These are phyloP conservation scores for Candida sanyaensis DNA, from an alignment of 1,139 yeast genomes.

Conservation along the genomic window DNA sequence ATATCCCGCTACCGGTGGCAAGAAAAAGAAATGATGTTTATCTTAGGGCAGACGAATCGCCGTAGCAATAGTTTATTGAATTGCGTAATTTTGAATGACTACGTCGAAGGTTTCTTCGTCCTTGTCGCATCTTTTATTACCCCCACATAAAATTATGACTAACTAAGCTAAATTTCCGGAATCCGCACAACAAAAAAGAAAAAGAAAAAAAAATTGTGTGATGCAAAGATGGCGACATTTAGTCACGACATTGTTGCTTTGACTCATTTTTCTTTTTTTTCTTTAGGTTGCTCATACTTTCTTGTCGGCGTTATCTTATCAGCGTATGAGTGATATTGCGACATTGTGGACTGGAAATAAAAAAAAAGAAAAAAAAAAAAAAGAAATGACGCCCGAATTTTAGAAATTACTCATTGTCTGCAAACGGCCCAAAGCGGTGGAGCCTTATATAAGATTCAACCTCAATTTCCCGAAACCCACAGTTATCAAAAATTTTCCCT, in stretches of 20 bases:
- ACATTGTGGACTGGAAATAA: not conserved
- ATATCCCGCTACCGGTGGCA: not conserved
- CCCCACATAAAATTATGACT: too few species aligned
- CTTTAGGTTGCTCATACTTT: not conserved
- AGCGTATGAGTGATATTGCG: not conserved
- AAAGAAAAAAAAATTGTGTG: too few species aligned
- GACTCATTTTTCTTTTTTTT: not conserved
- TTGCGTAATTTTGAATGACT: too few species aligned
- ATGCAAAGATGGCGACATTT: too few species aligned
- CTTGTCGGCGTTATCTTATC: not conserved
- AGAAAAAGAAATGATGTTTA: too few species aligned
- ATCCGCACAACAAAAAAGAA: too few species aligned
- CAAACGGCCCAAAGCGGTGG: not conserved
- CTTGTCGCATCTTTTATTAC: too few species aligned
- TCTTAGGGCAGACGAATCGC: too few species aligned
- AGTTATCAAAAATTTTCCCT: not conserved
- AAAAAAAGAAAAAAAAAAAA: not conserved
- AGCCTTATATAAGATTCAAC: not conserved
- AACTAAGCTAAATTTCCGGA: too few species aligned
- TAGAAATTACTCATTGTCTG: not conserved
- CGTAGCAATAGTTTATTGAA: too few species aligned
- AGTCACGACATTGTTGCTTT: too few species aligned
- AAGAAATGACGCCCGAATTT: not conserved
- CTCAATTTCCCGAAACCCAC: conserved; percentile 2
- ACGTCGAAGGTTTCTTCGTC: too few species aligned